Base-by-base conservation (phyloP, 2,329 filamentous ascomycete species). In the Pseudogymnoascus sp. region DNA sequence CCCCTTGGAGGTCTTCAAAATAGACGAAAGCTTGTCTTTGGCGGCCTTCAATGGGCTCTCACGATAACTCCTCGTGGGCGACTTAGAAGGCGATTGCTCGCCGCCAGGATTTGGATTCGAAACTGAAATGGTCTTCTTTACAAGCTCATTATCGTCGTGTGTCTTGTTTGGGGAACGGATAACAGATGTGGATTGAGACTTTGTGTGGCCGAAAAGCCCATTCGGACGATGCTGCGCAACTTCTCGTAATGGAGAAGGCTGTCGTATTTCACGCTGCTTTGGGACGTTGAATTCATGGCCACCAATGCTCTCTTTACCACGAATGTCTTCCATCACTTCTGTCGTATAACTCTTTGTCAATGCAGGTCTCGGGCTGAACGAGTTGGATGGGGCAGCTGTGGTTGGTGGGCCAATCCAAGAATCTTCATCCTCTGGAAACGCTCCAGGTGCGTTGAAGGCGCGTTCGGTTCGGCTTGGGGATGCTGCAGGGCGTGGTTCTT, bases 11-110 rank as follows among this genome's bases (percentile, higher is more conserved):
- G 86, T 89, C 73, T 91, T 92, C 67, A 96, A 78, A 62, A 96
- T 91, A 8, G 92, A 95, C 52, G 92, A 95, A 55, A 97, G 78
- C 71, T 91, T 95, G 69, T 89, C 90, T 75, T 96, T 97, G 26
- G 94, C 92, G 58, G 94, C 90, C 72, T 92, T 96, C 61, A 96
- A 74, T 4, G 90, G 90, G 61, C 88, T 92, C 65, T 95, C 91
- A 6, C 79, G 77, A 66, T 82, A 77, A 56, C 71, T 75, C 59
- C 82, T 75, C 4, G 79, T 77, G 0, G 82, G 81, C 1, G 83
- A 84, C 65, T 83, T 84, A 2, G 75, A 66, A 19, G 68, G 67
- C 19, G 67, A 35, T 60, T 59, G 39, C 10, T 28, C 65, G 4
- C 63, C 64, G 19, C 62, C 61, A 19, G 61, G 61, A 9, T 63